Evolutionary conservation across 768 basidiomycete genomes (phyloP).

Genomic region (Hirschioporus abietinus): DNA sequence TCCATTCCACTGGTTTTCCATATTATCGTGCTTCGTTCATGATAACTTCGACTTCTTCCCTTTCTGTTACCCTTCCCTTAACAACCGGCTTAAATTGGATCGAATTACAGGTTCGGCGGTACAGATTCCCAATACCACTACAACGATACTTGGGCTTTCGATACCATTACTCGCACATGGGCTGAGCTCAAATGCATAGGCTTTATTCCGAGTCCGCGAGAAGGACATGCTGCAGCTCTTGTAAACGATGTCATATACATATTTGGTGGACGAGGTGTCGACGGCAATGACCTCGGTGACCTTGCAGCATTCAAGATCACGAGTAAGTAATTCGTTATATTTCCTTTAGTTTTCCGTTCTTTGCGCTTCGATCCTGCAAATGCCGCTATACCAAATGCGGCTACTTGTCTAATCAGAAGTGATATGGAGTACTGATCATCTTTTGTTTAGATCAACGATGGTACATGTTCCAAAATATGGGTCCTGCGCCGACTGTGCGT

Average conservation of each 20-base stretch:
- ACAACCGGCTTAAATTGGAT: slow-evolving; percentile 1
- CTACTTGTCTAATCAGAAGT: background rate
- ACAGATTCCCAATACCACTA: slow-evolving; percentile 99
- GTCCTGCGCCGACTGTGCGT: slow-evolving; percentile 85
- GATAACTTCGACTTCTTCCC: background rate
- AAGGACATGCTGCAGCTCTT: slow-evolving; percentile 93
- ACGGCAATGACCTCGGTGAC: slow-evolving; percentile 93
- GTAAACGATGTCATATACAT: slow-evolving; percentile 98
- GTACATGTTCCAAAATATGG: slow-evolving; percentile 99
- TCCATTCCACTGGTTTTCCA: slow-evolving; percentile 9
- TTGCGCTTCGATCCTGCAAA: background rate
- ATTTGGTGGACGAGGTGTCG: slow-evolving; percentile 95
- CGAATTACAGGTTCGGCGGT: slow-evolving; percentile 79
- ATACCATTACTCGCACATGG: slow-evolving; percentile 77
- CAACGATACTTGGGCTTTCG: slow-evolving; percentile 97
- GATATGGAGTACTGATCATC: background rate
- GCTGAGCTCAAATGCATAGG: slow-evolving; percentile 93
- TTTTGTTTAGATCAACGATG: slow-evolving; percentile 76
- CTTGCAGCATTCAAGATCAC: slow-evolving; percentile 96
- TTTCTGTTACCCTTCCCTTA: background rate
- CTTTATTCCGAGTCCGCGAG: slow-evolving; percentile 90
- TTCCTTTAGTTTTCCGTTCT: background rate
- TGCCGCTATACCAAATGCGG: background rate
- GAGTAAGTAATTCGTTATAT: slow-evolving; percentile 53
- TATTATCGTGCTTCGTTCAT: background rate